phyloP scores from a whole-genome alignment of 2,329 filamentous ascomycete species.

The Xylaria arbuscula region DNA sequence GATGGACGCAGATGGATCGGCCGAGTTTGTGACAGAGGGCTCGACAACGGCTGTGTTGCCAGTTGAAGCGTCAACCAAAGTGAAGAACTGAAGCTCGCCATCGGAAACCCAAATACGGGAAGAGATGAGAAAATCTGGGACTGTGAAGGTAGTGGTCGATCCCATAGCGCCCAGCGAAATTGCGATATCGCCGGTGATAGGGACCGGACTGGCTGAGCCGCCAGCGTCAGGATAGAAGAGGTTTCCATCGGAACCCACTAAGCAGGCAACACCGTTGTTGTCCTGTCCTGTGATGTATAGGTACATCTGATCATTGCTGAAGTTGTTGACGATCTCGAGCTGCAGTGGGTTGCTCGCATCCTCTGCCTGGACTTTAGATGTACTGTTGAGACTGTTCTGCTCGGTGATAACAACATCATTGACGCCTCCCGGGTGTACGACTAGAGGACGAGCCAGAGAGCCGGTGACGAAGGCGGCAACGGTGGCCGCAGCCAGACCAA shows the following conservation, averaged over 20 bases:
- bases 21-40: constrained; percentile 58
- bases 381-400: constrained; percentile 56
- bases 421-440: constrained; percentile 46
- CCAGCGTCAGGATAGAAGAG: constrained; percentile 55
- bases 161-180: constrained; percentile 54
- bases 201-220: constrained; percentile 48
- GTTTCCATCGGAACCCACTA: constrained; percentile 54
- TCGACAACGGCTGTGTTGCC: constrained; percentile 57
- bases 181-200: constrained; percentile 50
- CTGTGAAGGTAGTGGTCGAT: constrained; percentile 52
- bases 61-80: constrained; percentile 44
- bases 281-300: constrained; percentile 58
- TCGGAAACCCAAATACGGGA: constrained; percentile 58
- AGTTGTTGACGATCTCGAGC: constrained; percentile 55
- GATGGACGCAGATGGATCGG: constrained; percentile 56
- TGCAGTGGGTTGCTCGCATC: constrained; percentile 39
- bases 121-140: constrained; percentile 55
- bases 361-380: constrained; percentile 33
- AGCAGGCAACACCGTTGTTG: constrained; percentile 51
- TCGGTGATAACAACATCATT: constrained; percentile 53
- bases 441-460: constrained; percentile 47
- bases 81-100: constrained; percentile 55
- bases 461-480: constrained; percentile 42
- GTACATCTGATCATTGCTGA: constrained; percentile 51
- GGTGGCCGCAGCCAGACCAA: constrained; percentile 45